Evolutionary conservation across 2,329 filamentous ascomycete species (phyloP).

Genomic region (Nigrospora sphaerica): DNA sequence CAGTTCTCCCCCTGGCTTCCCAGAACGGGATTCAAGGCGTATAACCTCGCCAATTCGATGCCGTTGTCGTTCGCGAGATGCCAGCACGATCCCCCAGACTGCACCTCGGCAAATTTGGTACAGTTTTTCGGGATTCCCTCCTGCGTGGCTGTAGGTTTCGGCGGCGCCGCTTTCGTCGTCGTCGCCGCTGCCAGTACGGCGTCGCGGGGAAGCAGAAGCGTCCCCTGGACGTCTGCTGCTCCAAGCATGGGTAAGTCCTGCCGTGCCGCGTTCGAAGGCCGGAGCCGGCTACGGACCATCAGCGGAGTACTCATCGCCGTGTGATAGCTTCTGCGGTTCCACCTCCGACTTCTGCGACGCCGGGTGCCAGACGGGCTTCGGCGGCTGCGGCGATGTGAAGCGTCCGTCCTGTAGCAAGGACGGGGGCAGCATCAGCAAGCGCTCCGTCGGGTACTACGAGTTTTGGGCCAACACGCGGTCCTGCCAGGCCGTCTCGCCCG

Average conservation of each 20-base stretch:
- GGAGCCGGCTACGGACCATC: background rate
- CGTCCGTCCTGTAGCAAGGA: background rate
- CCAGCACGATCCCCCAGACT: no score
- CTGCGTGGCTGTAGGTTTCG: no score
- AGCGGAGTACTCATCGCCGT: no score
- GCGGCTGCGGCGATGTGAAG: background rate
- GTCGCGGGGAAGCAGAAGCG: constrained; percentile 14
- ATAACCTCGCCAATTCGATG: no score
- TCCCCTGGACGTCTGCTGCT: constrained; percentile 28
- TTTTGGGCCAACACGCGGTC: background rate
- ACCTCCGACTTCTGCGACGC: background rate
- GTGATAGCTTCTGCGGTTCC: background rate
- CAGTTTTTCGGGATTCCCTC: no score
- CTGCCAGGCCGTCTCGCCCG: background rate
- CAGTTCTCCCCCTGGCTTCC: no score
- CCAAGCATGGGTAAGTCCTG: constrained; percentile 14
- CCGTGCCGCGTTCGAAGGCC: no score
- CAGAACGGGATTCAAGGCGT: no score
- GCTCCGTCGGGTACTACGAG: background rate
- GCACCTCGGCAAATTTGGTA: no score
- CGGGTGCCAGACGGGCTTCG: background rate
- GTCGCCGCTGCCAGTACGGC: constrained; percentile 17
- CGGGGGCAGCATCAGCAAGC: background rate
- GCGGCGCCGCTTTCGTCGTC: no score
- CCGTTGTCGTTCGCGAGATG: no score